Base-by-base conservation (phyloP, 257 asterid species). In the Solanum sejunctum region DNA sequence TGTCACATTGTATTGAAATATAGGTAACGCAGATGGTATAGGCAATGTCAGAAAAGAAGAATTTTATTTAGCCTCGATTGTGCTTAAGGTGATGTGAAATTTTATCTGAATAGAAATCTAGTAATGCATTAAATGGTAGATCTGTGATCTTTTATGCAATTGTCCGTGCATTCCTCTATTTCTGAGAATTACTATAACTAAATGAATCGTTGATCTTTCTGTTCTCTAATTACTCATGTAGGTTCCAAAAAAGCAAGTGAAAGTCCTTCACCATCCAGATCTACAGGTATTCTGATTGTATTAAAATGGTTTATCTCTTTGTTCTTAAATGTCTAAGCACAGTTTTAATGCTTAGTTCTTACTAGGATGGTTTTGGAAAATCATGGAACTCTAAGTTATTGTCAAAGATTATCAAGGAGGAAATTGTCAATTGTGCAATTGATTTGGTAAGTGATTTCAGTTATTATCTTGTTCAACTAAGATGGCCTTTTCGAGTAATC, bases 351-450 rank as follows among this genome's bases (percentile, higher is more conserved):
- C 80, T 67, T 60, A 84, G 26, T 69, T 85, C 56, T 89, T 72
- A 71, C 81, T 86, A 97, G 98, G 99, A 97, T 88, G 99, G 98
- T 84, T 97, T 97, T 88, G 97, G 95, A 58, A 91, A 88, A 85
- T 85, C 81, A 39, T 94, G 98, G 98, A 80, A 89, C 89, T 81
- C 85, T 89, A 86, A 89, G 84, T 32, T 91, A 64, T 58, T 94
- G 85, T 92, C 97, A 84, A 85, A 85, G 85, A 89, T 92, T 85
- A 85, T 94, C 55, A 88, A 89, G 26, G 91, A 91, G 87, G 97
- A 94, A 87, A 84, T 88, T 15, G 80, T 51, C 82, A 84, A 88
- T 18, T 85, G 86, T 72, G 88, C 91, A 52, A 88, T 96, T 90
- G 94, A 94, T 90, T 70, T 88, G 88, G 99, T 96, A 87, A 88